Percentiles rank a stretch among this genome's conserved stretches.
phyloP scores from a whole-genome alignment of 2,329 filamentous ascomycete genomes.

The Ophiosphaerella herpotricha region DNA sequence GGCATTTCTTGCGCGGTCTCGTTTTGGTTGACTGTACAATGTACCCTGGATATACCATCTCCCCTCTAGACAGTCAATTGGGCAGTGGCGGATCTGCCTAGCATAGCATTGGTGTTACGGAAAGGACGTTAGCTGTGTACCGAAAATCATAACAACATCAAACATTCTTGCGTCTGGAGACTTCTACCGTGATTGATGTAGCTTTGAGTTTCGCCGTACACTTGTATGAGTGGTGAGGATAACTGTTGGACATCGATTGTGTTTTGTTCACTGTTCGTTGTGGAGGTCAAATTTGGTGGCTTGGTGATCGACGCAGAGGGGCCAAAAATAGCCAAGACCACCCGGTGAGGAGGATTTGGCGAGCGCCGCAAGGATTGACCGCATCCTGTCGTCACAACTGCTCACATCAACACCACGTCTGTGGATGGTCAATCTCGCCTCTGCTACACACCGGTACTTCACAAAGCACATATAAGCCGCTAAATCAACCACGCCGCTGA shows the following conservation, averaged over 20 bases:
- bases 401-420: constrained; percentile 17
- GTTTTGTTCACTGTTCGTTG: background rate
- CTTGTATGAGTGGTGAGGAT: no score
- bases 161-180: background rate
- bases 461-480: constrained; percentile 8
- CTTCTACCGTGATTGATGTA: background rate
- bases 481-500: constrained; percentile 6
- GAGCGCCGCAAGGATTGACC: constrained; percentile 8
- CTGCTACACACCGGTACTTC: constrained; percentile 1
- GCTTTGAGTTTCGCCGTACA: background rate
- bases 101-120: background rate
- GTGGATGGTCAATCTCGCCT: constrained; percentile 15
- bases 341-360: constrained; percentile 1
- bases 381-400: constrained; percentile 11
- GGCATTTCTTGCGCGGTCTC: constrained; percentile 18
- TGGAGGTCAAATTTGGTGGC: background rate
- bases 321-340: background rate
- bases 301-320: background rate
- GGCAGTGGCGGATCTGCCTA: background rate
- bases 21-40: constrained; percentile 33
- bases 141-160: background rate
- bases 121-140: background rate
- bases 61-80: constrained; percentile 35
- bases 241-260: background rate
- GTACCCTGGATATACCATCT: constrained; percentile 45